Percentiles rank a stretch among this genome's conserved stretches.
Conservation (phyloP, 306 rosid species). For the Glycine tomentella region DNA sequence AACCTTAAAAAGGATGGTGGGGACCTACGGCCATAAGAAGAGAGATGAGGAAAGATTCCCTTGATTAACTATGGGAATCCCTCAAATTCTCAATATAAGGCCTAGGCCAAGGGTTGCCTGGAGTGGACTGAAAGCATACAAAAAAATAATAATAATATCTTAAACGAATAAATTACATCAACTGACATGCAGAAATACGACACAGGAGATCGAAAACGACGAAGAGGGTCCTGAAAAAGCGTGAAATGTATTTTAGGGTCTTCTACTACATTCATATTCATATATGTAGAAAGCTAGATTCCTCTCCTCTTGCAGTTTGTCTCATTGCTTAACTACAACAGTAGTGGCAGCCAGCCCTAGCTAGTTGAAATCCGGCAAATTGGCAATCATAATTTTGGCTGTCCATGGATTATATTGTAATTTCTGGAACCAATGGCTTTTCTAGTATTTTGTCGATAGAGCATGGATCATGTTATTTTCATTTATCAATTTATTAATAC, state of each 20-base stretch:
- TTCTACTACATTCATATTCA: not conserved
- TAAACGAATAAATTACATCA: not conserved
- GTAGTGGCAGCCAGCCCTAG: not conserved
- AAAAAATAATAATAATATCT: not conserved
- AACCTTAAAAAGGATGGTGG: too few relatives aligned
- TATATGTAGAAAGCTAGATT: not conserved
- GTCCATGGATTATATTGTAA: slow-evolving; percentile 8
- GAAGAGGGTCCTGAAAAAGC: not conserved
- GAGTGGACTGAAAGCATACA: not conserved
- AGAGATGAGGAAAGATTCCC: too few relatives aligned
- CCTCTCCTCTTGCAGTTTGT: not conserved
- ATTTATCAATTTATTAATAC: too few relatives aligned
- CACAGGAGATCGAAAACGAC: slow-evolving; percentile 1
- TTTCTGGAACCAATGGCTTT: not conserved
- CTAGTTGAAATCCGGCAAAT: not conserved
- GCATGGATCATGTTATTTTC: too few relatives aligned
- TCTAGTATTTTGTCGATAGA: not conserved
- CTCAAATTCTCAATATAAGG: too few relatives aligned
- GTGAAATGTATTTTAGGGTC: not conserved
- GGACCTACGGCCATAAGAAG: too few relatives aligned
- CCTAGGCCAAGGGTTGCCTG: too few relatives aligned
- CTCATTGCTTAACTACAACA: not conserved
- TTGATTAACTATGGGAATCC: too few relatives aligned
- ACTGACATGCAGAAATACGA: not conserved
- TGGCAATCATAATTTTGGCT: not conserved